Base-by-base conservation (phyloP, 2,329 filamentous ascomycete species). In the Aureobasidium zeae region DNA sequence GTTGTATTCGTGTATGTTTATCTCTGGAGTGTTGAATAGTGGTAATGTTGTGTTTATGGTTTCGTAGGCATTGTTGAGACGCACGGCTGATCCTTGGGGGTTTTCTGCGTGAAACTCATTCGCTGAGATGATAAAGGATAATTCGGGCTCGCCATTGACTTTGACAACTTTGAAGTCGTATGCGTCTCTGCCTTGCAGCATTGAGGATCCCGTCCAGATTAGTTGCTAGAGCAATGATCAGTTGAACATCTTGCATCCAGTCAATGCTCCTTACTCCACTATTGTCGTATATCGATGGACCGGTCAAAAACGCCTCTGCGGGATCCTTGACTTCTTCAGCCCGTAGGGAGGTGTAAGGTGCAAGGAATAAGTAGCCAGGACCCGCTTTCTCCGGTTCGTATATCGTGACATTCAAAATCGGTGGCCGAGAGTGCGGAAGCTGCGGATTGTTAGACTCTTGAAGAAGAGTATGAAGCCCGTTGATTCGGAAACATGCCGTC, bases 401-500 rank as follows among this genome's bases (percentile, higher is more conserved):
- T 11, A 51, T 48, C 10, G 47, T 45, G 12, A 52, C 39, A 10
- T 47, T 85, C 81, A 28, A 86, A 58, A 19, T 20, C 4, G 49
- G 49, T 3, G 49, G 36, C 7, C 36, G 36, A 12, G 16, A 30
- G 7, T 39, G 25, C 16, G 36, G 24, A 38, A 30, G 12, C 36
- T 39, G 10, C 4, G 1, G 9, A 30, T 3, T 17, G 9, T 39
- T 9, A 39, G 17, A n/a, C n/a, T n/a, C n/a, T n/a, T n/a, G n/a
- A n/a, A n/a, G n/a, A 15, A 16, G 4, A 29, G n/a, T 9, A 7
- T 29, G 6, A 25, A 25, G 22, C 3, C 28, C 11, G 13, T 12
- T 13, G 4, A 22, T 22, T 12, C 2, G n/a, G 8, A 5, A 10
- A 9, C 36, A 11, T 22, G 30, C 36, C 15, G 36, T 39, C n/a